Percentiles rank a stretch among this genome's conserved stretches.
phyloP scores from a whole-genome alignment of 2,329 filamentous ascomycete genomes.

The Neophaeococcomyces mojaviensis region DNA sequence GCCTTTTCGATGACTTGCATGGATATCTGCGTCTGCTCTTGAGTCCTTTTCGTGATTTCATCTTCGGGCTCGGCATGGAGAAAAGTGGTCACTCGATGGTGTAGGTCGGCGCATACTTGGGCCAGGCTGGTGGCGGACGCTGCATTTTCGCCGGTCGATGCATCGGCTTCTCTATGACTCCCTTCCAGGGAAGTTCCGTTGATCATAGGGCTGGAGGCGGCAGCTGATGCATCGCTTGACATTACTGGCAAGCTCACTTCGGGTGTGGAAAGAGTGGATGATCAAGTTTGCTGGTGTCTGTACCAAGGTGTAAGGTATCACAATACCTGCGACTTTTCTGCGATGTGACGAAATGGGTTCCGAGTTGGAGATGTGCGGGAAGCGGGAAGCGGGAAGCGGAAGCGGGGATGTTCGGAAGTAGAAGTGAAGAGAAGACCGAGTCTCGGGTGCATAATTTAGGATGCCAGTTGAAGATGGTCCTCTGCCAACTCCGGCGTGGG shows the following conservation, averaged over 20 bases:
- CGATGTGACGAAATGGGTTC: no score
- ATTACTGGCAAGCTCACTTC: constrained; percentile 8
- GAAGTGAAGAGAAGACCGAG: neutral
- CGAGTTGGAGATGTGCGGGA: constrained; percentile 12
- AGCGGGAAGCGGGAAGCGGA: no score
- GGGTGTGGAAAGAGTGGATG: neutral
- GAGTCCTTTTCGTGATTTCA: constrained; percentile 54
- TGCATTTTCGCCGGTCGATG: constrained; percentile 11
- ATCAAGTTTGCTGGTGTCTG: no score
- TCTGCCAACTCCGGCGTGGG: no score
- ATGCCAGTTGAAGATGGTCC: no score
- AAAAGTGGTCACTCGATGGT: constrained; percentile 56
- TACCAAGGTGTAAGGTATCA: no score
- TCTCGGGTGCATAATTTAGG: no score
- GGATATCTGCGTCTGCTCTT: constrained; percentile 66
- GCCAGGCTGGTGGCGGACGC: constrained; percentile 31
- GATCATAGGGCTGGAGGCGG: constrained; percentile 23
- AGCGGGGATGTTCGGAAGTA: neutral
- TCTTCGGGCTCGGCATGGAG: constrained; percentile 52
- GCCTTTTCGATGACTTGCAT: constrained; percentile 69
- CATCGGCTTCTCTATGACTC: constrained; percentile 22
- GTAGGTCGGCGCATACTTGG: constrained; percentile 59
- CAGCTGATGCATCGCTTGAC: constrained; percentile 20
- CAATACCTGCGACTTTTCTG: no score
- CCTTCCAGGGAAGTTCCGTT: constrained; percentile 13